Percentiles rank a stretch among this genome's conserved stretches.
These are phyloP conservation scores for Poa pratensis DNA, from an alignment of 176 grass and related monocot genomes.

Conservation along the genomic window DNA sequence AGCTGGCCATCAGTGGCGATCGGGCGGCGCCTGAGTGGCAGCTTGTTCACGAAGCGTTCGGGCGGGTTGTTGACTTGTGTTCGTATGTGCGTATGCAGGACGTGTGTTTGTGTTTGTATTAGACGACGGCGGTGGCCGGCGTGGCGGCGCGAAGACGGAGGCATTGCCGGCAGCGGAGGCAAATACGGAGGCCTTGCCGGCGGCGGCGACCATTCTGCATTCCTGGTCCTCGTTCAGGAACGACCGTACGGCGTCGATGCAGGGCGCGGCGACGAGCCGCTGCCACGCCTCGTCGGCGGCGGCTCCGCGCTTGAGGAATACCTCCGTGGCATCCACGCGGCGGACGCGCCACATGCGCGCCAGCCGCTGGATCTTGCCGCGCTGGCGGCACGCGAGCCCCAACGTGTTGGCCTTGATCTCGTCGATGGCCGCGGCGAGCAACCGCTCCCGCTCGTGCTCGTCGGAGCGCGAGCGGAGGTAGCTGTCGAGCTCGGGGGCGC, in stretches of 20 bases:
- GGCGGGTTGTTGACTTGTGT: neutral
- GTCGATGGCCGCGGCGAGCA: slow-evolving; percentile 61
- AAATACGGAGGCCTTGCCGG: slow-evolving; percentile 31
- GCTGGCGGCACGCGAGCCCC: slow-evolving; percentile 67
- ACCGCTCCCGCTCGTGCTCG: slow-evolving; percentile 40
- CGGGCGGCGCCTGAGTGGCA: slow-evolving; percentile 35
- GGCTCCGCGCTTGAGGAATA: slow-evolving; percentile 49
- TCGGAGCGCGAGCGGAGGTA: slow-evolving; percentile 55
- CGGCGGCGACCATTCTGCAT: slow-evolving; percentile 43
- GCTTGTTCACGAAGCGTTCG: neutral
- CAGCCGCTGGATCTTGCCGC: slow-evolving; percentile 72
- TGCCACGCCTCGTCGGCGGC: slow-evolving; percentile 66
- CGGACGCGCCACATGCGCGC: slow-evolving; percentile 67
- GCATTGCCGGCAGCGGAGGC: neutral
- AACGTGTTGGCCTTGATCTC: slow-evolving; percentile 88
- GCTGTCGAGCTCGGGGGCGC: slow-evolving; percentile 78
- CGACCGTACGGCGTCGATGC: slow-evolving; percentile 48
- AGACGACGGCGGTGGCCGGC: slow-evolving; percentile 24
- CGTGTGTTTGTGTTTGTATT: neutral
- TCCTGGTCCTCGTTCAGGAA: slow-evolving; percentile 54
- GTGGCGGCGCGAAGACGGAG: slow-evolving; percentile 37
- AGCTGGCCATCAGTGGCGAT: neutral
- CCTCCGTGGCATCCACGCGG: slow-evolving; percentile 80
- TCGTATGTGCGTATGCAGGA: neutral
- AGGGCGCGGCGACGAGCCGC: slow-evolving; percentile 57